Conservation (phyloP, 768 basidiomycete species). For the Lactarius tabidus region DNA sequence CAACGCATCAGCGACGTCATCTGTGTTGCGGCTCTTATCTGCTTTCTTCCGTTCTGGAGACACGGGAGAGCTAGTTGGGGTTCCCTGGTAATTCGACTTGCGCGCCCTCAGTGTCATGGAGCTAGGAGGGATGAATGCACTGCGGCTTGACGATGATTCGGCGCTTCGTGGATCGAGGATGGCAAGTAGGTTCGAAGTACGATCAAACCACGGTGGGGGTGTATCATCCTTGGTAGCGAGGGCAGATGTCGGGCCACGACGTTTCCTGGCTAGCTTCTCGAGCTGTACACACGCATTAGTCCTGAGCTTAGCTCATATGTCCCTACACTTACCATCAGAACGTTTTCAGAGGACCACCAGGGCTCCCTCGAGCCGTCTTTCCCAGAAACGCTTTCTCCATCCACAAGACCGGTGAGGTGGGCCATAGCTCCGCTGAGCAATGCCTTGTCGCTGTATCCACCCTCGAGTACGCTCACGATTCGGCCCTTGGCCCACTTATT, state of each 20-base stretch:
- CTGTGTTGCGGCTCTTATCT: not conserved
- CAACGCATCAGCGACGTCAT: not conserved
- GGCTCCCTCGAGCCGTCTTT: conserved; percentile 1
- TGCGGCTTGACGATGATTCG: conserved; percentile 10
- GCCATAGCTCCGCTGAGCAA: conserved; percentile 81
- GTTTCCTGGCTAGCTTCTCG: conserved; percentile 22
- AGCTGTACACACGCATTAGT: conserved; percentile 8
- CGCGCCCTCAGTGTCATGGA: conserved; percentile 21
- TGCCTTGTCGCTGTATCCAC: conserved; percentile 91
- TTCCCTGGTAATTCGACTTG: conserved; percentile 1
- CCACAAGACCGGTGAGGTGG: conserved; percentile 66
- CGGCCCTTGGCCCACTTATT: conserved; percentile 61
- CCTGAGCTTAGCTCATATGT: not conserved
- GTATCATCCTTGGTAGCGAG: conserved; percentile 1
- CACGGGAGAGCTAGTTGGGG: not conserved
- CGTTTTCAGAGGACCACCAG: conserved; percentile 33
- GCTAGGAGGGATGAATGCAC: conserved; percentile 14
- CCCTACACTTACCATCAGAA: conserved; percentile 13
- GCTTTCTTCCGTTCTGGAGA: conserved; percentile 12
- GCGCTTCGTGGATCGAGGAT: conserved; percentile 12
- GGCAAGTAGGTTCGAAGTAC: conserved; percentile 17
- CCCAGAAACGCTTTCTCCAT: conserved; percentile 20
- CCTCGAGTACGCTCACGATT: conserved; percentile 87
- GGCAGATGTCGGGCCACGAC: conserved; percentile 11
- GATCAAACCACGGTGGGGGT: conserved; percentile 22